A percentile compares a stretch with the other conserved stretches of the same genome.
phyloP scores from a whole-genome alignment of 495 filamentous ascomycete genomes.

The Jackrogersella multiformis region DNA sequence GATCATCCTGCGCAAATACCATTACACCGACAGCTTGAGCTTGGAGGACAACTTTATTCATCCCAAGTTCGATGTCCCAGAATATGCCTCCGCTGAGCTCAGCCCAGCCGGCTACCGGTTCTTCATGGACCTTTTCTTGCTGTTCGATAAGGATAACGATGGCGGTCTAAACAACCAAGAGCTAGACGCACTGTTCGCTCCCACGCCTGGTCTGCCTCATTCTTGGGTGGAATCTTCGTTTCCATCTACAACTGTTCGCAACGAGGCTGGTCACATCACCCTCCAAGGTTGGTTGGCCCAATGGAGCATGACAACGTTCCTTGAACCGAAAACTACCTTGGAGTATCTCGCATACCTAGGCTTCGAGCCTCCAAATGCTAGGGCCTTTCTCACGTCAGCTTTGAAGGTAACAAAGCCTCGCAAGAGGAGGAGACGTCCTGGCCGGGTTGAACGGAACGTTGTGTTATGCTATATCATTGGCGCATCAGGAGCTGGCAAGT shows the following conservation, averaged over 20 bases:
- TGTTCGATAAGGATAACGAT: constrained; percentile 97
- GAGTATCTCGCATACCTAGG: constrained; percentile 96
- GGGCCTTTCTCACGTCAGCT: constrained; percentile 78
- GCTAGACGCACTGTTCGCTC: constrained; percentile 85
- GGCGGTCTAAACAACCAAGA: constrained; percentile 89
- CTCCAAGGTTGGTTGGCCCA: constrained; percentile 98
- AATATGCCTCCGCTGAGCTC: constrained; percentile 89
- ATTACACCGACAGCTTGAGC: constrained; percentile 93
- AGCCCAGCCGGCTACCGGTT: constrained; percentile 96
- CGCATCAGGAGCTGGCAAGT: constrained; percentile 83
- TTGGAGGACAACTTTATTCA: constrained; percentile 91
- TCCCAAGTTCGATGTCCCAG: constrained; percentile 92
- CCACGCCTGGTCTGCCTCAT: constrained; percentile 85
- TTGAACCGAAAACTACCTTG: constrained; percentile 91
- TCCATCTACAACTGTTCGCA: constrained; percentile 91
- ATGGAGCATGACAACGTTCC: constrained; percentile 99
- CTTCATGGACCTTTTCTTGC: constrained; percentile 94
- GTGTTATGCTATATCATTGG: constrained; percentile 95
- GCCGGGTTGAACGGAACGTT: constrained; percentile 92
- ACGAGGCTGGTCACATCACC: constrained; percentile 94
- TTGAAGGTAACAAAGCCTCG: constrained; percentile 92
- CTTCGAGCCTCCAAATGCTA: constrained; percentile 73
- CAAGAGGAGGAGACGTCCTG: constrained; percentile 80
- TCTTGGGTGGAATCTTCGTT: constrained; percentile 89
- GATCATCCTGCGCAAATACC: constrained; percentile 94